Percentiles rank a stretch among this genome's conserved stretches.
phyloP scores from a whole-genome alignment of 805 yeast species.

The Wickerhamomyces alni region DNA sequence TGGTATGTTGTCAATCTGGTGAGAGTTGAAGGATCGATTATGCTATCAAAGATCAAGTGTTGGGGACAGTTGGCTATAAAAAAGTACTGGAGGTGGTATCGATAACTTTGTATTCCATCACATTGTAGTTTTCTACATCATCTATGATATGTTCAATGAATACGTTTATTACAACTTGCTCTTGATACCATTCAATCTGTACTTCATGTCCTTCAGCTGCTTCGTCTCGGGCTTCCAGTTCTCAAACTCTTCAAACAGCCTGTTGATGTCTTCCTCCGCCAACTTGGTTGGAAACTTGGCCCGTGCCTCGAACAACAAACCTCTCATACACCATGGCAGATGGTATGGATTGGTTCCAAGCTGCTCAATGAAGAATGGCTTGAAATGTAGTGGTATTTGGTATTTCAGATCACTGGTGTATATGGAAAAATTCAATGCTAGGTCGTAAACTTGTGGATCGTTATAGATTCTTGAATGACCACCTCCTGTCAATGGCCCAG shows the following conservation, averaged over 20 bases:
- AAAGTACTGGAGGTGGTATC: too few relatives aligned
- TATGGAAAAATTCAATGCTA: constrained; percentile 68
- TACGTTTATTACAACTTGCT: constrained; percentile 19
- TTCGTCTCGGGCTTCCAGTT: constrained; percentile 86
- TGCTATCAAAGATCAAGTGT: too few relatives aligned
- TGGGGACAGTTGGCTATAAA: too few relatives aligned
- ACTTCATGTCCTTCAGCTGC: constrained; percentile 76
- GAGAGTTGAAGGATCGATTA: too few relatives aligned
- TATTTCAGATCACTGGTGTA: constrained; percentile 61
- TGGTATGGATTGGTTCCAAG: constrained; percentile 77
- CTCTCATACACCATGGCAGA: constrained; percentile 90
- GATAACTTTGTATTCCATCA: too few relatives aligned
- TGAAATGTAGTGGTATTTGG: constrained; percentile 29
- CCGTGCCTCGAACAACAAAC: constrained; percentile 63
- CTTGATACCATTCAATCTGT: constrained; percentile 56
- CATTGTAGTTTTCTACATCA: too few relatives aligned
- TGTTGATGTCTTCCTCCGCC: constrained; percentile 52
- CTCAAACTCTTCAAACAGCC: constrained; percentile 66
- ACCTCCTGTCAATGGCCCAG: constrained; percentile 91
- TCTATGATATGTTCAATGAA: too few relatives aligned
- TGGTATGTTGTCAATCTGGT: too few relatives aligned
- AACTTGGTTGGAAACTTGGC: constrained; percentile 31
- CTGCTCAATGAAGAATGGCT: constrained; percentile 53
- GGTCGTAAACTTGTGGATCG: constrained; percentile 75
- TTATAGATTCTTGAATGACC: constrained; percentile 91